Evolutionary conservation across 257 asterid species (phyloP).

Genomic region (Gentiana macrophylla): DNA sequence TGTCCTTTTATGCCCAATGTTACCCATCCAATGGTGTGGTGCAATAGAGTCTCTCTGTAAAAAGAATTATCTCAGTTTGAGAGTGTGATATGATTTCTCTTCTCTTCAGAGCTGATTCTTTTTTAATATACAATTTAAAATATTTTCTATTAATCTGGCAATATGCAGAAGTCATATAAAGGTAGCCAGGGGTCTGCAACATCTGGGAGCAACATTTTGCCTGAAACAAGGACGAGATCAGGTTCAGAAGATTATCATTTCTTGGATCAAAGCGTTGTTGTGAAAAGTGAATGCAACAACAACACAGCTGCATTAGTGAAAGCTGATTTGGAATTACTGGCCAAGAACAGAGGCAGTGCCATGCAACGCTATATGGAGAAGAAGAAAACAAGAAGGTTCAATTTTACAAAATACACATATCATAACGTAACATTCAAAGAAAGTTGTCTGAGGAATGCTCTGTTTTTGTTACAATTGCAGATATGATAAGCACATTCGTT

Average conservation of each 20-base stretch:
- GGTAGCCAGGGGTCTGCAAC: conserved; percentile 64
- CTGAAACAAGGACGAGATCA: conserved; percentile 25
- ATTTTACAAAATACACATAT: neutral
- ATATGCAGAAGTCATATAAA: conserved; percentile 32
- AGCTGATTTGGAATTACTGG: conserved; percentile 62
- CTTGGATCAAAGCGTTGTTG: conserved; percentile 32
- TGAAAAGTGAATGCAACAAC: conserved; percentile 27
- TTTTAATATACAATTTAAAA: too few species aligned
- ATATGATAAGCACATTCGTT: conserved; percentile 80
- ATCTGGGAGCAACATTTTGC: conserved; percentile 66
- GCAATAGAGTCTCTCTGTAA: too few species aligned
- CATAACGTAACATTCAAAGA: too few species aligned
- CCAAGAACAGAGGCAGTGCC: conserved; percentile 78
- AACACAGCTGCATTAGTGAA: conserved; percentile 23
- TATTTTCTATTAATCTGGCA: too few species aligned
- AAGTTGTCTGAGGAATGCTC: too few species aligned
- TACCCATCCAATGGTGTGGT: too few species aligned
- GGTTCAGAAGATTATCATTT: conserved; percentile 46
- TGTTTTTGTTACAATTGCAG: conserved; percentile 23
- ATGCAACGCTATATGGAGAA: conserved; percentile 92
- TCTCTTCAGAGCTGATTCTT: too few species aligned
- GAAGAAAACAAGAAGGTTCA: conserved; percentile 80
- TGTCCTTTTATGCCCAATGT: too few species aligned
- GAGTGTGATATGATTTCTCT: too few species aligned
- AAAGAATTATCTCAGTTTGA: too few species aligned